Evolutionary conservation across 2,329 filamentous ascomycete species (phyloP).

Genomic region (Tolypocladium tropicale): DNA sequence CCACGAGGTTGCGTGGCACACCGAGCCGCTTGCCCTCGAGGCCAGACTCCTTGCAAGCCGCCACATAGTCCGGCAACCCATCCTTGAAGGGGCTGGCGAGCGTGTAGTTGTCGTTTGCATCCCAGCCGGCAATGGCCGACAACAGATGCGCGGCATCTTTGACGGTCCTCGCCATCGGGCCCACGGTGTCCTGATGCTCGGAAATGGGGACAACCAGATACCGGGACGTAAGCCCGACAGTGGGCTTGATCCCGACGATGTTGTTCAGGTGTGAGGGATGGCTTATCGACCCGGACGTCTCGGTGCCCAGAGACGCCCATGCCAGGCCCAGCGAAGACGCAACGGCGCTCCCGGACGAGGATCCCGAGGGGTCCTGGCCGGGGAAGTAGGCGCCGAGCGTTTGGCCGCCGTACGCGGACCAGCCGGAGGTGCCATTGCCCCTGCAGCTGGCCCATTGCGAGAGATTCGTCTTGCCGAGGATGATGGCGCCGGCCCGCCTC

Average conservation of each 20-base stretch:
- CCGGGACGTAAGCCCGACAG: conserved; percentile 53
- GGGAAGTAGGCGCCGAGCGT: conserved; percentile 50
- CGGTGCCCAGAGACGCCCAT: conserved; percentile 5
- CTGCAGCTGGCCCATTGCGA: conserved; percentile 57
- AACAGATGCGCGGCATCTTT: conserved; percentile 54
- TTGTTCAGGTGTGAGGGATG: conserved; percentile 43
- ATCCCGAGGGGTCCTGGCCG: conserved; percentile 50
- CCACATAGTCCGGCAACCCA: conserved; percentile 54
- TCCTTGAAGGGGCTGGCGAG: conserved; percentile 46
- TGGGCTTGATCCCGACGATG: conserved; percentile 58
- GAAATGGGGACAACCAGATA: conserved; percentile 56
- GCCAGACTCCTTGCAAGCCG: conserved; percentile 41
- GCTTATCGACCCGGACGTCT: conserved; percentile 54
- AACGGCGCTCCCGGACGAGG: conserved; percentile 54
- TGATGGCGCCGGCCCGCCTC: conserved; percentile 48
- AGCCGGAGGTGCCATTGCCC: conserved; percentile 48
- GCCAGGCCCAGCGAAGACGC: conserved; percentile 18
- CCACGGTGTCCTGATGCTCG: conserved; percentile 54
- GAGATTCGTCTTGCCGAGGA: conserved; percentile 57
- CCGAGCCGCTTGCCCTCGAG: conserved; percentile 51
- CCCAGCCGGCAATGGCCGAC: conserved; percentile 51
- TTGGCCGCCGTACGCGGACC: conserved; percentile 56
- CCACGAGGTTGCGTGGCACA: conserved; percentile 48
- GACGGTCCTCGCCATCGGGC: conserved; percentile 54
- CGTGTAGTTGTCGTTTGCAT: conserved; percentile 51